These are phyloP conservation scores for Ilyonectria mors-panacis DNA, from an alignment of 2,329 filamentous ascomycete genomes.

Conservation along the genomic window DNA sequence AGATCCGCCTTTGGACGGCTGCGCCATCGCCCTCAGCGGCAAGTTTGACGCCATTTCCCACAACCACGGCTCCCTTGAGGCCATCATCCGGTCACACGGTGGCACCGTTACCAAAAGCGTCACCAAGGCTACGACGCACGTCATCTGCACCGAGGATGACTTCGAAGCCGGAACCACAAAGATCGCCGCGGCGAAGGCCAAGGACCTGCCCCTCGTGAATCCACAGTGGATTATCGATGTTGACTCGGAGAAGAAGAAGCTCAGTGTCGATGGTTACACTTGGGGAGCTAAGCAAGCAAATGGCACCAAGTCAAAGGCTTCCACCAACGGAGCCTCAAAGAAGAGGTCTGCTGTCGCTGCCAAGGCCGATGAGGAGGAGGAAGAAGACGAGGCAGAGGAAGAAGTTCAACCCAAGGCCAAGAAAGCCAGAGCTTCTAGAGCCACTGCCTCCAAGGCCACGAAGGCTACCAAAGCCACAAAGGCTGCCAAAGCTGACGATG, in stretches of 20 bases:
- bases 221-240: slow-evolving; percentile 76
- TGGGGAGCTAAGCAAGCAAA: slow-evolving; percentile 50
- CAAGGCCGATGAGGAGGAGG: slow-evolving; percentile 39
- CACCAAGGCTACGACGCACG: slow-evolving; percentile 66
- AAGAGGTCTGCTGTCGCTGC: slow-evolving; percentile 47
- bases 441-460: slow-evolving; percentile 33
- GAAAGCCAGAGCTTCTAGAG: slow-evolving; percentile 41
- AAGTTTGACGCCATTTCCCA: slow-evolving; percentile 71
- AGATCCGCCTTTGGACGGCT: slow-evolving; percentile 60
- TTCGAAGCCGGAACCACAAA: slow-evolving; percentile 66
- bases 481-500: slow-evolving; percentile 32
- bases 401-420: slow-evolving; percentile 50
- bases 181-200: slow-evolving; percentile 62
- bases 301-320: slow-evolving; percentile 39
- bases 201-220: slow-evolving; percentile 68
- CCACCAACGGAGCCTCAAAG: slow-evolving; percentile 39
- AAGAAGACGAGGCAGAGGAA: slow-evolving; percentile 45
- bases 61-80: slow-evolving; percentile 62
- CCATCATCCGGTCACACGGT: slow-evolving; percentile 64
- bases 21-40: slow-evolving; percentile 71
- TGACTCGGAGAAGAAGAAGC: slow-evolving; percentile 49
- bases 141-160: slow-evolving; percentile 70
- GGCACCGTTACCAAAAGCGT: slow-evolving; percentile 64
- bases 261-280: slow-evolving; percentile 44
- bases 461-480: slow-evolving; percentile 38